Percentiles rank a stretch among this genome's conserved stretches.
Evolutionary conservation across 129 eudicot genomes (phyloP).

Genomic region (Flaveria ramosissima): DNA sequence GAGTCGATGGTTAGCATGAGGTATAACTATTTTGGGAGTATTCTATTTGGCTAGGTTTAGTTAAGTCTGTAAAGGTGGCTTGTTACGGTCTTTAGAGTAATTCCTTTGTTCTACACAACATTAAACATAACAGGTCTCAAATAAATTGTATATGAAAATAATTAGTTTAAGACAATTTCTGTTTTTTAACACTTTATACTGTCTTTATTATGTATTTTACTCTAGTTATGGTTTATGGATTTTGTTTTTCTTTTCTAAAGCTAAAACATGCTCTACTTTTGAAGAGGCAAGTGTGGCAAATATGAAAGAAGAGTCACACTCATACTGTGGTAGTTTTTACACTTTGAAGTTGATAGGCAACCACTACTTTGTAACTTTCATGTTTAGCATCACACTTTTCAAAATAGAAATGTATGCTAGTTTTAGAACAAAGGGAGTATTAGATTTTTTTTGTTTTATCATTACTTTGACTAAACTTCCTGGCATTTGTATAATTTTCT

Average conservation of each 20-base stretch:
- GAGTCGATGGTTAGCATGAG: slow-evolving; percentile 8
- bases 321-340: not conserved
- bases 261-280: not conserved
- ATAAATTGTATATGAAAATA: too few species aligned
- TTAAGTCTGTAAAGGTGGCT: too few species aligned
- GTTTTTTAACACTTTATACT: too few species aligned
- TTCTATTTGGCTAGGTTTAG: too few species aligned
- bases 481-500: slow-evolving; percentile 13
- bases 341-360: not conserved
- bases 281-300: not conserved
- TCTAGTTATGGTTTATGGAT: too few species aligned
- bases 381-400: slow-evolving; percentile 4
- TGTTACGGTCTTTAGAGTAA: too few species aligned
- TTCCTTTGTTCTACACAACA: too few species aligned
- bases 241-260: too few species aligned
- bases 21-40: not conserved
- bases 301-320: not conserved
- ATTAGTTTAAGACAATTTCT: too few species aligned
- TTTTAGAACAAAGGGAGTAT: slow-evolving; percentile 12
- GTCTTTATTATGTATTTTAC: too few species aligned
- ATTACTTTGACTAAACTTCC: slow-evolving; percentile 19
- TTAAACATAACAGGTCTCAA: too few species aligned
- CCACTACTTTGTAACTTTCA: not conserved
- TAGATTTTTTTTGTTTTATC: not conserved
- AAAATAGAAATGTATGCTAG: not conserved